Percentiles rank a stretch among this genome's conserved stretches.
phyloP scores from a whole-genome alignment of 2,329 filamentous ascomycete genomes.

The Aspergillus sergii region DNA sequence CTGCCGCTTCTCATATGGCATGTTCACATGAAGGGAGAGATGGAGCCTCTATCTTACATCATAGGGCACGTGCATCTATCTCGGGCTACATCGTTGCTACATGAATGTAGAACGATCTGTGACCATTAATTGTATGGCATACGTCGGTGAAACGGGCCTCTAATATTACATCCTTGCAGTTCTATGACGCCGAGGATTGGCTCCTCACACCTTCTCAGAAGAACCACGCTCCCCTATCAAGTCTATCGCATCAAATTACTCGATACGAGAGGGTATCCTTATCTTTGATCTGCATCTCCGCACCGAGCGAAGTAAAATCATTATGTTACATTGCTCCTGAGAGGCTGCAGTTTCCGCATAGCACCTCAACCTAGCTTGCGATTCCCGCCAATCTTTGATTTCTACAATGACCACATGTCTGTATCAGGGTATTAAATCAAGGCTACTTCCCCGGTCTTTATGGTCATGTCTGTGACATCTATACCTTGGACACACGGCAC shows the following conservation, averaged over 20 bases:
- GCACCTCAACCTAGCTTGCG: not conserved
- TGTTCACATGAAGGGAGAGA: not conserved
- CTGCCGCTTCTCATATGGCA: not conserved
- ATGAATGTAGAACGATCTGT: not conserved
- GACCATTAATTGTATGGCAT: not conserved
- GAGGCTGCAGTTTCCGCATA: slow-evolving; percentile 3
- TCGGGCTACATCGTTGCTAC: not conserved
- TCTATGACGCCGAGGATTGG: not conserved
- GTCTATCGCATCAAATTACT: not conserved
- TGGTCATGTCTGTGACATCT: not conserved
- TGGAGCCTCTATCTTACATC: not conserved
- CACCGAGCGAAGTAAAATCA: slow-evolving; percentile 24
- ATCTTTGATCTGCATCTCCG: slow-evolving; percentile 22
- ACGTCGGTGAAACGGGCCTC: not conserved
- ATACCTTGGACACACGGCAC: not conserved
- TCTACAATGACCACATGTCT: not conserved
- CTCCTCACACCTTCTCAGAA: not conserved
- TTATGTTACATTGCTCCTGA: slow-evolving; percentile 11
- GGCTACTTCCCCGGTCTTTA: not conserved
- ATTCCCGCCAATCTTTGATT: not conserved
- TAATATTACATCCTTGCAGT: not conserved
- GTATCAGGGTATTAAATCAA: not conserved
- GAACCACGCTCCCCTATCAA: not conserved
- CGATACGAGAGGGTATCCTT: slow-evolving; percentile 3
- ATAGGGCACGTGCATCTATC: not conserved